Conservation (phyloP, 768 basidiomycete species). For the Agrocybe chaxingu region DNA sequence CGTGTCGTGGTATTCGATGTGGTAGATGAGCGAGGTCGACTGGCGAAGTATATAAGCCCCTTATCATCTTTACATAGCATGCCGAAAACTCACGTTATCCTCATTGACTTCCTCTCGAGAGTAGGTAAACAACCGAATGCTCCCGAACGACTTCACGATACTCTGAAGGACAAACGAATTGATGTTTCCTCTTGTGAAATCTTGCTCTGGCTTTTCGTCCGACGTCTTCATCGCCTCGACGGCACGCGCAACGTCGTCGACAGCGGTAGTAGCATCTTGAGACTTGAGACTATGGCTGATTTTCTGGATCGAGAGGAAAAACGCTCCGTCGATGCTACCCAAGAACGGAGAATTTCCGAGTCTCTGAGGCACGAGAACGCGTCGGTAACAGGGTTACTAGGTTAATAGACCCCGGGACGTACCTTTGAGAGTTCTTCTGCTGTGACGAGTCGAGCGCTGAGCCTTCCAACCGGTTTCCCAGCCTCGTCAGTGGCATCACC, state of each 20-base stretch:
- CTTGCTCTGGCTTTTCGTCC: not conserved
- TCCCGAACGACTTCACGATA: constrained; percentile 33
- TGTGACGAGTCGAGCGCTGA: constrained; percentile 42
- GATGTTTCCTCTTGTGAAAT: constrained; percentile 8
- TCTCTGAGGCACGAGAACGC: constrained; percentile 31
- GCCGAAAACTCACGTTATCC: constrained; percentile 19
- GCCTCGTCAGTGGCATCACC: constrained; percentile 22
- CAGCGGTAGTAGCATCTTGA: not conserved
- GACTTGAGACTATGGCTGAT: constrained; percentile 8
- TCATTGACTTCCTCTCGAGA: constrained; percentile 17
- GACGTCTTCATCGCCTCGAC: constrained; percentile 5
- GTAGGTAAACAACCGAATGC: constrained; percentile 25
- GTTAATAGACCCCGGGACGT: constrained; percentile 11
- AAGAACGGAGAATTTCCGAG: constrained; percentile 53
- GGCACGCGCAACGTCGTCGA: not conserved
- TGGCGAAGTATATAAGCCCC: constrained; percentile 3
- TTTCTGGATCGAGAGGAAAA: constrained; percentile 43
- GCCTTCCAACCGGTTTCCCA: constrained; percentile 20
- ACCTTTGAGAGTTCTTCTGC: constrained; percentile 46
- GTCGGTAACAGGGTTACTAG: constrained; percentile 8
- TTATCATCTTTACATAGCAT: not conserved
- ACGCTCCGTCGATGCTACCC: constrained; percentile 47
- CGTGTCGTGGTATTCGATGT: constrained; percentile 67
- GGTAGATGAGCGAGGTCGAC: constrained; percentile 35
- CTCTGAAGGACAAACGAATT: constrained; percentile 26